phyloP scores from a whole-genome alignment of 2,329 filamentous ascomycete species.

The Trichoderma sp. region DNA sequence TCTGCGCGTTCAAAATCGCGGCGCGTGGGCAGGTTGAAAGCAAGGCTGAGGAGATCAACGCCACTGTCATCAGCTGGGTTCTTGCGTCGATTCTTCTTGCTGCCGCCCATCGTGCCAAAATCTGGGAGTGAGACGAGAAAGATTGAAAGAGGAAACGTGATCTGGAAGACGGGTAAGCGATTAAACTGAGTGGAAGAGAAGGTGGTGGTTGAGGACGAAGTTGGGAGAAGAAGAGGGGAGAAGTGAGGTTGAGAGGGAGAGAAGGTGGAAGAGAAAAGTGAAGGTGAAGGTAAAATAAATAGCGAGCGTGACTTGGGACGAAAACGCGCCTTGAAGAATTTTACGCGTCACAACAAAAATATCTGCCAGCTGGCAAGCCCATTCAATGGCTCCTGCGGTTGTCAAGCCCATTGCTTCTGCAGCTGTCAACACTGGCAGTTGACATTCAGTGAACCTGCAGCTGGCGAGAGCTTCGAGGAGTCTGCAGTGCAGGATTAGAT shows the following conservation, averaged over 20 bases:
- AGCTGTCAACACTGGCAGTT: not conserved
- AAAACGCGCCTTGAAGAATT: not conserved
- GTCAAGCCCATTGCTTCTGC: not conserved
- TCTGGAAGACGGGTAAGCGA: not conserved
- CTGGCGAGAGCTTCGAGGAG: not conserved
- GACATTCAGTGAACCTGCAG: not conserved
- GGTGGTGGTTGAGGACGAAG: not conserved
- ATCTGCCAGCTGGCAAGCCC: constrained; percentile 20
- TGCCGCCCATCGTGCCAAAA: constrained; percentile 20
- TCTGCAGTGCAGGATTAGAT: not conserved
- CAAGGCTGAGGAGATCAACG: constrained; percentile 22
- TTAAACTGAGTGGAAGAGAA: not conserved
- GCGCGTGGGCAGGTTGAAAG: constrained; percentile 24
- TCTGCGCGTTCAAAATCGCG: constrained; percentile 20
- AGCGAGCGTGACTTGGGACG: not conserved
- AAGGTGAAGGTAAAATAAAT: not conserved
- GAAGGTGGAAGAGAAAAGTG: not conserved
- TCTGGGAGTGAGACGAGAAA: not conserved
- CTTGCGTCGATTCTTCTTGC: constrained; percentile 18
- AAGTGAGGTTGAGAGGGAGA: not conserved
- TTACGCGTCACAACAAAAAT: not conserved
- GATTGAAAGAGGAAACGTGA: not conserved
- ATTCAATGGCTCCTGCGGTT: not conserved
- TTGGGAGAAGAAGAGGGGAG: not conserved
- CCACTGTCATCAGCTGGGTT: constrained; percentile 11